Base-by-base conservation (phyloP, 78 protist genomes). In the Dictyostelium capitatum region DNA sequence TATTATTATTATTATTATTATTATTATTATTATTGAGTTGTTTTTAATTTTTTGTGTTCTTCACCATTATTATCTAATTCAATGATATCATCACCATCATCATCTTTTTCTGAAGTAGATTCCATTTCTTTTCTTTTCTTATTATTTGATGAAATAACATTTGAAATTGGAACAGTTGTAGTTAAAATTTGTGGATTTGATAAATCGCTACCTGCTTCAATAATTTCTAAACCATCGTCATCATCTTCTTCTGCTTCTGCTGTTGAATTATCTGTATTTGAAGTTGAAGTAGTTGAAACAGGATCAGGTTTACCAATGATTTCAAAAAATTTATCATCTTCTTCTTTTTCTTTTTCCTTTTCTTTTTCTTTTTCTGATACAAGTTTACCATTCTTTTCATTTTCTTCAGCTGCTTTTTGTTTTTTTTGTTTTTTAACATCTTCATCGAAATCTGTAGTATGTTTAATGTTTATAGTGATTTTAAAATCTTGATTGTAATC, bases 401-500 rank as follows among this genome's bases (percentile, higher is more conserved):
- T 53, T 48, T 37, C 47, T 62, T 62, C n/a, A n/a, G 20, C 23
- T 62, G 23, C 23, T 62, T 30, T 62, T 51, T 75, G 69, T 50
- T 43, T 50, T 17, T 30, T 46, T 23, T 15, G 9, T 46, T 73
- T 73, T 11, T 82, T 48, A 3, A 5, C 43, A 25, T 73, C 79
- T 73, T 37, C 56, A 47, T 47, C 79, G 11, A 50, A 69, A 15
- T 46, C 48, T 17, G 77, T 25, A 72, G 67, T 72, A 41, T 90
- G 95, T n/a, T 9, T 6, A 51, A 90, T 90, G 23, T 46, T 69
- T n/a, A 90, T 80, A 2, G 89, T 74, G 20, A 90, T 69, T 65
- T 90, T 32, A 54, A 90, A 81, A 41, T 81, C 67, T 65, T 90
- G 95, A 47, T 75, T 67, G 50, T 79, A 82, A 51, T 90, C 95